Evolutionary conservation across 805 yeast species (phyloP).

Genomic region (Hanseniaspora lachancei): DNA sequence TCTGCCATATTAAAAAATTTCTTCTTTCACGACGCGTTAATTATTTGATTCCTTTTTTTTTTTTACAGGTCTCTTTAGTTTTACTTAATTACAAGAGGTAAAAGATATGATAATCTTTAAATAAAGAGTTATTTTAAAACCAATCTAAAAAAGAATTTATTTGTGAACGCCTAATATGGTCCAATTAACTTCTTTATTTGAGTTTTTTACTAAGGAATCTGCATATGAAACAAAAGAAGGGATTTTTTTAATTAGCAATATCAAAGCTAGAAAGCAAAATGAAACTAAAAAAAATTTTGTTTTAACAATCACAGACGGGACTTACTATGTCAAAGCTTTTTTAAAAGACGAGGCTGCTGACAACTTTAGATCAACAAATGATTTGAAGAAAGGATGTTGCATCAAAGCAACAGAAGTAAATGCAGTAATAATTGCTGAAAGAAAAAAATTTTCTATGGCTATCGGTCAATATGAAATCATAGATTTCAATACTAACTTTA

Average conservation of each 20-base stretch:
- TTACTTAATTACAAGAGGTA: background rate
- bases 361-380: slow-evolving; percentile 31
- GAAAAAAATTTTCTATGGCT: slow-evolving; percentile 37
- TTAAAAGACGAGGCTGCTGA: slow-evolving; percentile 39
- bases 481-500: slow-evolving; percentile 24
- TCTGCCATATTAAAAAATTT: background rate
- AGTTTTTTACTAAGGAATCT: background rate
- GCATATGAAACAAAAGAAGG: slow-evolving; percentile 6
- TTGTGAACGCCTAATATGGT: background rate
- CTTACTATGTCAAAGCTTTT: slow-evolving; percentile 38
- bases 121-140: background rate
- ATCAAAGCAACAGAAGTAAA: slow-evolving; percentile 24
- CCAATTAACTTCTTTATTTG: slow-evolving; percentile 1
- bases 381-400: slow-evolving; percentile 33
- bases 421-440: slow-evolving; percentile 27
- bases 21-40: background rate
- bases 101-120: background rate
- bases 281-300: slow-evolving; percentile 17
- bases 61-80: background rate
- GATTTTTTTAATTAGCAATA: background rate
- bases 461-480: slow-evolving; percentile 35
- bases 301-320: slow-evolving; percentile 40
- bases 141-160: background rate
- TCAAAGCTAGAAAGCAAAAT: slow-evolving; percentile 9
- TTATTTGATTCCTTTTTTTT: background rate